phyloP scores from a whole-genome alignment of 345 rosid genomes.

The Microthlaspi erraticum region DNA sequence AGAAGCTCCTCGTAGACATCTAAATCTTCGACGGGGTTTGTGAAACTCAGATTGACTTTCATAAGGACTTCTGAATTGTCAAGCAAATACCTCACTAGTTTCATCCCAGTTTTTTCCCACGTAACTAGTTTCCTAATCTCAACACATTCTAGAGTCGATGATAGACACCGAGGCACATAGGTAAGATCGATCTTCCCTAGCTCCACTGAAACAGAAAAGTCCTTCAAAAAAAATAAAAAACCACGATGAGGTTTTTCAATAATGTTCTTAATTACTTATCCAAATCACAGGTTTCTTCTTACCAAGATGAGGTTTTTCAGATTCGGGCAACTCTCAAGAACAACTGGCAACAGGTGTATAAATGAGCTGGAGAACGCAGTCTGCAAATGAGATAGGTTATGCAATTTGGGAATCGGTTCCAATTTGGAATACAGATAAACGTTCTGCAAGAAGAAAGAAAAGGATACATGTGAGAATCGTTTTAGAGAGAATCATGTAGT shows the following conservation, averaged over 20 bases:
- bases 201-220: neutral
- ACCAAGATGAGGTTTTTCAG: constrained; percentile 15
- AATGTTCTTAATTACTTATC: neutral
- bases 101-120: neutral
- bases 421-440: neutral
- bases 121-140: neutral
- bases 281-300: neutral
- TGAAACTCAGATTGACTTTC: neutral
- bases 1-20: neutral
- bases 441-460: constrained; percentile 7
- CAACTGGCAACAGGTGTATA: neutral
- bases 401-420: neutral
- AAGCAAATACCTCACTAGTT: constrained; percentile 10
- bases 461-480: neutral
- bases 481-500: too few species aligned
- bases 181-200: neutral
- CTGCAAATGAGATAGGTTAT: constrained; percentile 1
- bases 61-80: constrained; percentile 5
- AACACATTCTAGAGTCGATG: constrained; percentile 6
- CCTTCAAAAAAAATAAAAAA: neutral
- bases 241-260: too few species aligned
- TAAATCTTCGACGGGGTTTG: neutral
- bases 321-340: constrained; percentile 32
- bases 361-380: neutral
- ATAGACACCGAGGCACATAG: constrained; percentile 2